Conservation (phyloP, 306 rosid species). For the Fagus sylvatica region DNA sequence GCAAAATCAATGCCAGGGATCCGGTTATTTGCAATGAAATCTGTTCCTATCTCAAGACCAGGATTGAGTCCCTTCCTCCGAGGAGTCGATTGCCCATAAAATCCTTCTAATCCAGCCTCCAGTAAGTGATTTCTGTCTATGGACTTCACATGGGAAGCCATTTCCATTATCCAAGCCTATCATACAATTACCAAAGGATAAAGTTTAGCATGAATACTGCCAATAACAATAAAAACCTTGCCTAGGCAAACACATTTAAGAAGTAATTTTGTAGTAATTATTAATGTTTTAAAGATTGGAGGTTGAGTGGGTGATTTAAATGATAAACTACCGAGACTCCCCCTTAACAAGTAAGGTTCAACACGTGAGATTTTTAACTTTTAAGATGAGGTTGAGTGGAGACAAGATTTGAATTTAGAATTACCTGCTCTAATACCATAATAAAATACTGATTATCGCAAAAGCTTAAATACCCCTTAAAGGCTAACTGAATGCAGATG, state of each 20-base stretch:
- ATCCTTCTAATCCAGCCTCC: slow-evolving; percentile 90
- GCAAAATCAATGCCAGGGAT: slow-evolving; percentile 77
- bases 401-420: too few species aligned
- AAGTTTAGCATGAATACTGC: not conserved
- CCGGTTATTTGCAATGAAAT: slow-evolving; percentile 72
- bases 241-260: not conserved
- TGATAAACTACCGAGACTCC: too few species aligned
- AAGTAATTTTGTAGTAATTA: not conserved
- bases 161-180: slow-evolving; percentile 91
- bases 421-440: too few species aligned
- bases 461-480: not conserved
- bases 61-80: slow-evolving; percentile 69
- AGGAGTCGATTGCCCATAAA: slow-evolving; percentile 81
- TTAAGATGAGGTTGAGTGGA: too few species aligned
- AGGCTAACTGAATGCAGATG: not conserved
- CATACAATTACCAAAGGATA: slow-evolving; percentile 5
- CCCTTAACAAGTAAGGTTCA: too few species aligned
- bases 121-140: slow-evolving; percentile 85
- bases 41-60: slow-evolving; percentile 67
- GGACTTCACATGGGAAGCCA: slow-evolving; percentile 83
- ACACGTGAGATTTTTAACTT: too few species aligned
- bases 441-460: too few species aligned
- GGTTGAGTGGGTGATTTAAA: not conserved
- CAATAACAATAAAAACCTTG: slow-evolving; percentile 11
- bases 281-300: not conserved